Evolutionary conservation across 345 rosid species (phyloP), one percentile per base, ranked within the genome.

Genomic region (Cochlearia excelsa): DNA sequence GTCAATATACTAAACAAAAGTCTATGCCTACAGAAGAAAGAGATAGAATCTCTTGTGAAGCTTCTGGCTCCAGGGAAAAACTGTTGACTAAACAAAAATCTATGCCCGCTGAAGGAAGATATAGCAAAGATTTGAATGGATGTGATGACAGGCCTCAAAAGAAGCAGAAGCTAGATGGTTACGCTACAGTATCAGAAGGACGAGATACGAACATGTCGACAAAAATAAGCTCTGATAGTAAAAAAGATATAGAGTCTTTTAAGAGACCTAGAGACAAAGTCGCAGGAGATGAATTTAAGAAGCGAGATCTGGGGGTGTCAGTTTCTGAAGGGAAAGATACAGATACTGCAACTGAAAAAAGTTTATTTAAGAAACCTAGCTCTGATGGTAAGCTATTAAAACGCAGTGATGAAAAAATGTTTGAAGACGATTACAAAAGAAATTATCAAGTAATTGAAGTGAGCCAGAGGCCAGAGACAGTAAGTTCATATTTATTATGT

Each of bases 151-250:
- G 84, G 75, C 80, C 82, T 44, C 63, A 8, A 47, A 85, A 88
- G 79, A 80, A 70, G 71, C 75, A 58, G 38, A 85, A 79, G 74
- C 63, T 78, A 60, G 81, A 77, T 58, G 52, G 66, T 58, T 47
- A 61, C 56, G 57, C 43, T 51, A 67, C 55, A 57, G 67, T 55
- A 39, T 39, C 29, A 28, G 68, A 59, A 63, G 76, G 69, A 4
- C 59, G 68, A 41, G 58, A 39, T 48, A 77, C 67, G 72, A 75
- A 66, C 55, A 54, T 7, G 42, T 30, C 11, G 54, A 76, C 55
- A 45, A 75, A 58, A 2, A 29, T 5, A 5, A 57, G 54, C n/a
- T 44, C 69, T 35, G 50, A 38, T 52, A 57, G 41, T 71, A 66
- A 30, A 46, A 58, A 45, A 38, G 66, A 53, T 59, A 10, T 30